Percentiles rank a stretch among this genome's conserved stretches.
phyloP scores from a whole-genome alignment of 495 filamentous ascomycete species.

The Hypoxylon cercidicola region DNA sequence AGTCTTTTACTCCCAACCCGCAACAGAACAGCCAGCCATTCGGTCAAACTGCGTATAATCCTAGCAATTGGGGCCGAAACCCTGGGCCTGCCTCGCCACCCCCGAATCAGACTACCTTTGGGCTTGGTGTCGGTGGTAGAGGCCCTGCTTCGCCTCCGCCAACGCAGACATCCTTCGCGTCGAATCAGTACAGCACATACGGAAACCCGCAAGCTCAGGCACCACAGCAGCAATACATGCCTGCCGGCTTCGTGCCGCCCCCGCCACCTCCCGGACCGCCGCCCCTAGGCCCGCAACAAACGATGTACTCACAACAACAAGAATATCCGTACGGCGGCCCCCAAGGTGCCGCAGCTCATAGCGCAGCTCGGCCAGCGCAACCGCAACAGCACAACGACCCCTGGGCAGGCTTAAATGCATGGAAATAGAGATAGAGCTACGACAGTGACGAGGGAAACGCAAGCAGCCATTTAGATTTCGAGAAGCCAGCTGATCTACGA shows the following conservation, averaged over 20 bases:
- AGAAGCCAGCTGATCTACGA: constrained; percentile 18
- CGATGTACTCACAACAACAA: constrained; percentile 60
- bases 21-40: constrained; percentile 49
- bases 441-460: constrained; percentile 21
- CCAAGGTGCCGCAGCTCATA: constrained; percentile 48
- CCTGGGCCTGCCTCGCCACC: constrained; percentile 61
- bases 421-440: constrained; percentile 68
- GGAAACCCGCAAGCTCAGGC: constrained; percentile 56
- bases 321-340: constrained; percentile 50
- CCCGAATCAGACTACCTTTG: constrained; percentile 57
- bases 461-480: constrained; percentile 14
- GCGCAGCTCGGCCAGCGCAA: constrained; percentile 55
- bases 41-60: constrained; percentile 57
- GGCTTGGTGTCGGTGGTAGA: constrained; percentile 53
- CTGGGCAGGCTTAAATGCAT: constrained; percentile 87
- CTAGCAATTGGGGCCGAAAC: constrained; percentile 59
- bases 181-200: constrained; percentile 54
- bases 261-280: constrained; percentile 88
- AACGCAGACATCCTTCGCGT: constrained; percentile 58
- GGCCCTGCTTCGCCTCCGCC: constrained; percentile 65
- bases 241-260: constrained; percentile 87
- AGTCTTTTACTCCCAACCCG: constrained; percentile 39
- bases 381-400: constrained; percentile 68
- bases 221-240: constrained; percentile 63
- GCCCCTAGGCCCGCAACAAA: constrained; percentile 76